Base-by-base conservation (phyloP, 345 rosid genomes). In the Eucalyptus cloeziana region DNA sequence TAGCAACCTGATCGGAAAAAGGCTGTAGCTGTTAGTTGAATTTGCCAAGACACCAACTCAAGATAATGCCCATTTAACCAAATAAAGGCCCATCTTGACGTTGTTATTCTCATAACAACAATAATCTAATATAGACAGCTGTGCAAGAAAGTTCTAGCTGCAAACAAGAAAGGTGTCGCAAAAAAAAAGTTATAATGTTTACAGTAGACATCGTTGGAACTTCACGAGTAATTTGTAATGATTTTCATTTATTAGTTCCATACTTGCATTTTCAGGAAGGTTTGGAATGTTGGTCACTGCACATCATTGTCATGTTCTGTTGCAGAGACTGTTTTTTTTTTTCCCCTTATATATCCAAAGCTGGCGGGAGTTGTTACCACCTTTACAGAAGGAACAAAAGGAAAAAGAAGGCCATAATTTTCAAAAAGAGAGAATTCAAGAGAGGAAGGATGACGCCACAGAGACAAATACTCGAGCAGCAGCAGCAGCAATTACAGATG, bases 331-430 rank as follows among this genome's bases (percentile, higher is more conserved):
- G 86, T 81, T 81, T 89, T 88, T 86, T 24, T 33, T 52, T 88
- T 87, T 86, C 83, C 13, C 6, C 62, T 89, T 88, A 91, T 85
- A 88, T 92, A 90, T 56, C 88, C 83, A 40, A 76, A 76, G 83
- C 83, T 76, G 47, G 47, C 13, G 83, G 43, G 83, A 76, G 83
- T 21, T 76, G 83, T 37, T 76, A 76, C 47, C 83, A 40, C 83
- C 81, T 76, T 76, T 76, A 37, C 27, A 40, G 83, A 76, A 76
- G 83, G 27, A 76, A 37, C 45, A 21, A 88, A 85, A 76, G 58
- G 90, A 88, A 90, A 93, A 92, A 93, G 91, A 91, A 89, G 87
- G 92, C 69, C 89, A 92, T 91, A 93, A 92, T 91, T 88, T 87
- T 51, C 60, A 86, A 87, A 31, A 33, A 87, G 71, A 86, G 85